Conservation (phyloP, 2,329 filamentous ascomycete species). For the Fusarium sp. region DNA sequence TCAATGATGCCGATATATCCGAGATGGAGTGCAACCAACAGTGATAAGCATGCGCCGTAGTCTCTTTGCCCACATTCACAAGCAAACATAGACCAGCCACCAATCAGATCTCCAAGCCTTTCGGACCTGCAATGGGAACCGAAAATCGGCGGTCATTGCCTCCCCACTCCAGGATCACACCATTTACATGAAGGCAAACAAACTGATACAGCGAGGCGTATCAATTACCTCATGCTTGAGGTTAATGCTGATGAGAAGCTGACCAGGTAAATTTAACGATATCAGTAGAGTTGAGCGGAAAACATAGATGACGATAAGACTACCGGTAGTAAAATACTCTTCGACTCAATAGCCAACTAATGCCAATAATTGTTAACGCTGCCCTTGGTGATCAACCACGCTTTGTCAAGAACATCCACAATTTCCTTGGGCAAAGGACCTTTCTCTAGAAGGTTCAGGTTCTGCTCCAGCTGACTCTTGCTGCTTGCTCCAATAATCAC, state of each 20-base stretch:
- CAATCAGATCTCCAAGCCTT: background rate
- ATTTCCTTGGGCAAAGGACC: conserved; percentile 78
- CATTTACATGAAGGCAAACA: background rate
- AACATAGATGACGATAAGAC: background rate
- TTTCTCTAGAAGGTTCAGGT: conserved; percentile 56
- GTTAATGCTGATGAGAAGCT: background rate
- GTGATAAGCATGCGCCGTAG: background rate
- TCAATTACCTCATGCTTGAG: background rate
- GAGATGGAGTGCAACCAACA: background rate
- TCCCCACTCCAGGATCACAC: background rate
- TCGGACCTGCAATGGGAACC: background rate
- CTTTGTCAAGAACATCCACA: conserved; percentile 56
- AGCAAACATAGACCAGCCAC: background rate
- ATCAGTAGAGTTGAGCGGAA: too few species aligned
- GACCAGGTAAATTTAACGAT: too few species aligned
- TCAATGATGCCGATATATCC: background rate
- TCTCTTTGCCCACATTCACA: background rate
- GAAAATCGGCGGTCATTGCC: background rate
- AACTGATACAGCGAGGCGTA: background rate
- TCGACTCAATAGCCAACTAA: background rate
- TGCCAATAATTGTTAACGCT: conserved; percentile 1
- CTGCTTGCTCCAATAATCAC: conserved; percentile 63
- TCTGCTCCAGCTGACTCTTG: conserved; percentile 59
- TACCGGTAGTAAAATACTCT: too few species aligned
- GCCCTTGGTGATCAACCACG: background rate